phyloP scores from a whole-genome alignment of 495 filamentous ascomycete genomes.

The Mytilinidion resinicola region DNA sequence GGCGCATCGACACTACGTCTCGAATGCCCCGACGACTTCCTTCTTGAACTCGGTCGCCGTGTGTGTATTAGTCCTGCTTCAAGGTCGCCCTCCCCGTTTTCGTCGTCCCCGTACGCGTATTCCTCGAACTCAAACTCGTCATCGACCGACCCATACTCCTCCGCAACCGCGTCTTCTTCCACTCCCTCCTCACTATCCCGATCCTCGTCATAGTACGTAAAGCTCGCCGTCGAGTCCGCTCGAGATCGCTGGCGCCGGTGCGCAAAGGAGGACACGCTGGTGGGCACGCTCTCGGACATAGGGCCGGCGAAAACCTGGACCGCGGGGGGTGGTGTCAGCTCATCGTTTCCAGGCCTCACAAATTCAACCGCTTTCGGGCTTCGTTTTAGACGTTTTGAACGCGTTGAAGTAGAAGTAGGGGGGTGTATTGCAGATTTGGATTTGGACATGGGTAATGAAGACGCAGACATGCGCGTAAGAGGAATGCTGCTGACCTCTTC shows the following conservation, averaged over 20 bases:
- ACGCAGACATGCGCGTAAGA: constrained; percentile 12
- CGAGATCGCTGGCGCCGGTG: constrained; percentile 67
- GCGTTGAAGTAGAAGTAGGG: too few species aligned
- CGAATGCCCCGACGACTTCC: constrained; percentile 50
- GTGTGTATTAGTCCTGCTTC: constrained; percentile 28
- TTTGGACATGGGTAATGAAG: background rate
- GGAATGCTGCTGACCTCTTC: constrained; percentile 59
- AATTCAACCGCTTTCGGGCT: too few species aligned
- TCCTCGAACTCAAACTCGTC: constrained; percentile 28
- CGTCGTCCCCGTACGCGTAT: constrained; percentile 6
- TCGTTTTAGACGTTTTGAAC: too few species aligned
- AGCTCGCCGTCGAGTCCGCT: constrained; percentile 79
- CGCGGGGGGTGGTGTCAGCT: background rate
- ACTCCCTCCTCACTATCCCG: constrained; percentile 41
- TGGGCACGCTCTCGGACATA: constrained; percentile 89
- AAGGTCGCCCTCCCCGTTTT: constrained; percentile 19
- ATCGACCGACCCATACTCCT: constrained; percentile 38
- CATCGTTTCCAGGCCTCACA: too few species aligned
- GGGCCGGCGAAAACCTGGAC: constrained; percentile 83
- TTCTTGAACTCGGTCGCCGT: constrained; percentile 29
- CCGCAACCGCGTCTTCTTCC: constrained; percentile 40
- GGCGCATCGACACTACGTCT: constrained; percentile 58
- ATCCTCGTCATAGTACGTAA: constrained; percentile 69
- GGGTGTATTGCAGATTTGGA: too few species aligned
- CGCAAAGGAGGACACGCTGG: constrained; percentile 79